Evolutionary conservation across 352 stramenopile genomes (phyloP).

Genomic region (Phytopythium chamaehyphon): DNA sequence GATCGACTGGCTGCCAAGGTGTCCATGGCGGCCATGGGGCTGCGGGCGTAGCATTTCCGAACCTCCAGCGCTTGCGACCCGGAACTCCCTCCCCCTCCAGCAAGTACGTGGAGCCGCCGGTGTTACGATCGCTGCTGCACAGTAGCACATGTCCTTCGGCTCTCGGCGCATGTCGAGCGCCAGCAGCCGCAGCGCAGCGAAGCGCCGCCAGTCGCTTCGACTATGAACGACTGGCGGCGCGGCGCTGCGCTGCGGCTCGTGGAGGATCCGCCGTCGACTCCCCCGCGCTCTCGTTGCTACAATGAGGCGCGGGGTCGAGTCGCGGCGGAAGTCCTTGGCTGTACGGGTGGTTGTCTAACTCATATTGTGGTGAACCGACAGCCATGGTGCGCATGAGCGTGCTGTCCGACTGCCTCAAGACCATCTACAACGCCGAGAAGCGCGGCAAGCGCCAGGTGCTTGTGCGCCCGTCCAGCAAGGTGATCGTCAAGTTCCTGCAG

Average conservation of each 20-base stretch:
- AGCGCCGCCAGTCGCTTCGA: constrained; percentile 15
- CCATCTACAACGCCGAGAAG: constrained; percentile 99
- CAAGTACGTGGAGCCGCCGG: constrained; percentile 2
- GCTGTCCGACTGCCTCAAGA: constrained; percentile 99
- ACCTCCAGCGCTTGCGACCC: constrained; percentile 4
- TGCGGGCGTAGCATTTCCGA: not conserved
- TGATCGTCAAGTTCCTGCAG: constrained; percentile 99
- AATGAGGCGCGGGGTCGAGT: constrained; percentile 20
- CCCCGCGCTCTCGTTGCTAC: constrained; percentile 12
- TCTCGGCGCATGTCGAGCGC: not conserved
- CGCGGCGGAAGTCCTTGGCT: constrained; percentile 26
- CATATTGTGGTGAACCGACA: constrained; percentile 19
- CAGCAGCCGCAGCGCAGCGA: constrained; percentile 8
- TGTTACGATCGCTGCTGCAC: not conserved
- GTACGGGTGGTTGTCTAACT: constrained; percentile 10
- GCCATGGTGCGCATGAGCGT: constrained; percentile 99
- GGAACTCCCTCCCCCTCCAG: constrained; percentile 3
- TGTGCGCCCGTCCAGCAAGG: constrained; percentile 98
- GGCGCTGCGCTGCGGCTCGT: constrained; percentile 39
- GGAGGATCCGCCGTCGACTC: constrained; percentile 43
- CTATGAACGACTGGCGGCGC: not conserved
- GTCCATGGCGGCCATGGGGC: not conserved
- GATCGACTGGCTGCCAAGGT: constrained; percentile 9
- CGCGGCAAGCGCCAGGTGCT: constrained; percentile 99
- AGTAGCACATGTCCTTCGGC: not conserved